These are phyloP conservation scores for Salix dunnii DNA, from an alignment of 345 rosid genomes.

Conservation along the genomic window DNA sequence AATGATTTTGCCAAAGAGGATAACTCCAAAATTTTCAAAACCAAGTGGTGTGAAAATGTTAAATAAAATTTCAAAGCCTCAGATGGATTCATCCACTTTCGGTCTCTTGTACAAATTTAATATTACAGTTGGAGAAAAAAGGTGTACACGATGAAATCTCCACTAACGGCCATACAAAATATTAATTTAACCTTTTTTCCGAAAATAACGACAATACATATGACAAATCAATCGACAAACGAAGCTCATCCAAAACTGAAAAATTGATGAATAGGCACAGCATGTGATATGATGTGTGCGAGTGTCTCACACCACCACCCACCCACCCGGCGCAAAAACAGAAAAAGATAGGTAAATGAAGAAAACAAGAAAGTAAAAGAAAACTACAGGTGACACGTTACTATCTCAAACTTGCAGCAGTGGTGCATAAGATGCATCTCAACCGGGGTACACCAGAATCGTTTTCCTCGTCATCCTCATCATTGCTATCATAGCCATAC, in stretches of 20 bases:
- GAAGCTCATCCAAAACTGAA: constrained; percentile 5
- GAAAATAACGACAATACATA: background rate
- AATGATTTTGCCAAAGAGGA: background rate
- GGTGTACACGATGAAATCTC: background rate
- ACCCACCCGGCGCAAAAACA: background rate
- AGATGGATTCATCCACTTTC: background rate
- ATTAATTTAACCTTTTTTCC: background rate
- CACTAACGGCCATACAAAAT: background rate
- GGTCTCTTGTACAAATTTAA: background rate
- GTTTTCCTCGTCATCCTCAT: constrained; percentile 39
- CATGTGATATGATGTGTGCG: background rate
- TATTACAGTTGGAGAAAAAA: background rate
- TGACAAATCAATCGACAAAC: constrained; percentile 7
- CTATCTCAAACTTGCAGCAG: constrained; percentile 65
- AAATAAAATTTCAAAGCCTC: background rate
- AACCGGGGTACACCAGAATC: constrained; percentile 44
- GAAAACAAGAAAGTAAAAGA: background rate
- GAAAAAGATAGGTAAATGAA: background rate
- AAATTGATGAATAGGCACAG: background rate
- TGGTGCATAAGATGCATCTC: constrained; percentile 94
- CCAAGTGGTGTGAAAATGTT: background rate
- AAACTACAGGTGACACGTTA: background rate
- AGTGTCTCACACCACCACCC: background rate
- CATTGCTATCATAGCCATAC: constrained; percentile 40
- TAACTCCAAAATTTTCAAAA: background rate